phyloP scores from a whole-genome alignment of 2,329 filamentous ascomycete genomes.

The Talaromyces piceae region DNA sequence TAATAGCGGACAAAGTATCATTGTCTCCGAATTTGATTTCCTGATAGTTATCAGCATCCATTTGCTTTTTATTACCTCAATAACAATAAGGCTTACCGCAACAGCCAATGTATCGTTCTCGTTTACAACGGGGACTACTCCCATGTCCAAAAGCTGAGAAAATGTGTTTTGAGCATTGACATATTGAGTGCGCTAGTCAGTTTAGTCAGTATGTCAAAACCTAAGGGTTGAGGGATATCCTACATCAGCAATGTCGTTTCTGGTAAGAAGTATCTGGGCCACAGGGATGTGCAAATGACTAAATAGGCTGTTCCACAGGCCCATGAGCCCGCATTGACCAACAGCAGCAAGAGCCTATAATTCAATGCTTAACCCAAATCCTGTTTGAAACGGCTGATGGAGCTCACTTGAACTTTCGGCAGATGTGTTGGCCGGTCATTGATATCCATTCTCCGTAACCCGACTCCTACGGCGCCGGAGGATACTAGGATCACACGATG shows the following conservation, averaged over 20 bases:
- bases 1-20: conserved; percentile 93
- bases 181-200: conserved; percentile 70
- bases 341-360: conserved; percentile 79
- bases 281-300: conserved; percentile 80
- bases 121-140: conserved; percentile 96
- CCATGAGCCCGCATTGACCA: conserved; percentile 90
- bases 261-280: conserved; percentile 86
- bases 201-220: conserved; percentile 8
- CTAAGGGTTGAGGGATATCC: conserved; percentile 19
- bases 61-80: neutral
- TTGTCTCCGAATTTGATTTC: conserved; percentile 99
- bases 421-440: conserved; percentile 83
- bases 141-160: conserved; percentile 81
- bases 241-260: conserved; percentile 94
- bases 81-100: conserved; percentile 42
- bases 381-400: neutral
- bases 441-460: conserved; percentile 81
- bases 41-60: conserved; percentile 16
- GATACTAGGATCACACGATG: conserved; percentile 94
- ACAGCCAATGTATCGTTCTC: conserved; percentile 97
- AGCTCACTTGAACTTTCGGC: conserved; percentile 67
- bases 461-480: conserved; percentile 93
- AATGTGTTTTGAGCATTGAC: conserved; percentile 96
- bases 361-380: neutral
- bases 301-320: conserved; percentile 91